Base-by-base conservation (phyloP, 179 eudicot species). In the Patellifolia procumbens region DNA sequence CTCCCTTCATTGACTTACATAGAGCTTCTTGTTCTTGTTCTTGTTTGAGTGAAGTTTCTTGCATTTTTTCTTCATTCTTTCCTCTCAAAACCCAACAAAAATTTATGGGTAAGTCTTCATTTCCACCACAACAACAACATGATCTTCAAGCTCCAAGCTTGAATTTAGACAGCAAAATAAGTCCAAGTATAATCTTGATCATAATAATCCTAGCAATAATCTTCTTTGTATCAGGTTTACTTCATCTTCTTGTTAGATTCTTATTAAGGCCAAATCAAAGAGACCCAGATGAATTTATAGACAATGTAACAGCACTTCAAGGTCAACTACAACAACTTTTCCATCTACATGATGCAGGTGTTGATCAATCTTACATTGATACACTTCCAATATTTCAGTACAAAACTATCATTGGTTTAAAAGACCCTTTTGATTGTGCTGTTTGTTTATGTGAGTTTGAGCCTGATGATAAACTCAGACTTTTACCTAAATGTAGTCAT, bases 351-450 rank as follows among this genome's bases (percentile, higher is more conserved):
- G 98, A 94, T 71, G 76, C 90, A 11, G 98, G 98, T 5, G 98
- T 94, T 9, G 97, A 92, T 43, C 98, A 94, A 63, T 87, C 97
- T 19, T 89, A 85, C 69, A 94, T 94, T 31, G 98, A 92, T 74
- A 83, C 94, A 0, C 81, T 94, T 20, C 98, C 98, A 37, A 76
- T 92, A 4, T 94, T 94, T 68, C 86, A 55, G 13, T 94, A 92
- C 85, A 92, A 86, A 32, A 75, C 92, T 19, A 88, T 94, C 49
- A 85, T 92, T 2, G 97, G 97, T 1, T 78, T 85, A 7, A 91
- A 92, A 66, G 83, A 85, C 78, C 98, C 98, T 0, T 94, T 94
- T 70, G 98, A 94, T 82, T 94, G 98, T 68, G 97, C 98, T 46
- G 98, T 94, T 22, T 93, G 98, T 79, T 80, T 94, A 73, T 92